Evolutionary conservation across 75 land plant species (phyloP), one percentile per base, ranked within the genome.

Genomic region (Selaginella moellendorffii): DNA sequence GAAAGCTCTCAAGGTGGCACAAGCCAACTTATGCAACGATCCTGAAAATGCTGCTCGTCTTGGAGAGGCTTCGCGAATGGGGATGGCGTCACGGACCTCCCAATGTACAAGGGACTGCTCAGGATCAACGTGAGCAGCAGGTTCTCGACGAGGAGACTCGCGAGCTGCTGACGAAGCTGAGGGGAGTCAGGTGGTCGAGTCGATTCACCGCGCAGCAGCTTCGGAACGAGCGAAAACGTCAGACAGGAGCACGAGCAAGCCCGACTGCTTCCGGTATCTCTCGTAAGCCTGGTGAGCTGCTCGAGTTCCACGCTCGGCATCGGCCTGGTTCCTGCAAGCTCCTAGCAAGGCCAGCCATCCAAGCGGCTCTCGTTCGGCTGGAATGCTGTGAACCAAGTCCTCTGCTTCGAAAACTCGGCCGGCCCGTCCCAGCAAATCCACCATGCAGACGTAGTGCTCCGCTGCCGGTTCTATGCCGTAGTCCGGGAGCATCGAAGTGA

Each of bases 401-500:
- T 24, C 59, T 8, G 59, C 59, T 24, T 21, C 59, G n/a, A 56
- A 56, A 5, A 56, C 24, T 21, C n/a, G 59, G 19, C 59, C 59
- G 5, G 59, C 21, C 59, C 59, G 59, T 56, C 23, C 59, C 23
- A 56, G 21, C 21, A 56, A 19, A 56, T 56, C 59, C n/a, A 56
- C 59, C 59, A 56, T 56, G 24, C 59, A 56, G 9, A 21, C 24
- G 21, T 56, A 56, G n/a, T 56, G 59, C 21, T 56, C 59, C 24
- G 59, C 24, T 56, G 8, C 24, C 24, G 59, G n/a, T 24, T 21
- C 19, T 8, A 56, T 19, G 21, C 59, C 59, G 24, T 56, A 56
- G 25, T 56, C 24, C 24, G 8, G 25, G 10, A 10, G 8, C 59
- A 56, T 56, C 59, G 24, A 21, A 21, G 19, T 56, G 2, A 56